A percentile compares a stretch with the other conserved stretches of the same genome.
These are phyloP conservation scores for Candida vaughaniae DNA, from an alignment of 805 yeast genomes.

Conservation along the genomic window DNA sequence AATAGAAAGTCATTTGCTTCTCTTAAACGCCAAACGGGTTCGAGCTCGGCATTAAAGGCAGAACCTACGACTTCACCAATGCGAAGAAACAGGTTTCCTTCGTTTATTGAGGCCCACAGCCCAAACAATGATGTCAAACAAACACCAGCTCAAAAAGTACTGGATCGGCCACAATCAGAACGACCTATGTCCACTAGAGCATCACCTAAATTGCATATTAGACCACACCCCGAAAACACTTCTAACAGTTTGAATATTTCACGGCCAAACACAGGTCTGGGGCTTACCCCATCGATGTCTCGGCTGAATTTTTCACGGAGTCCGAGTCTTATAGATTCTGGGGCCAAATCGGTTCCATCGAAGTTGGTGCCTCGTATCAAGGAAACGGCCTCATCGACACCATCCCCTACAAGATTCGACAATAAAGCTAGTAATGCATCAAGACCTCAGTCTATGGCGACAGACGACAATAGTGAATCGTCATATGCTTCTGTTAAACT, in stretches of 20 bases:
- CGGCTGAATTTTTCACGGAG: too few species aligned
- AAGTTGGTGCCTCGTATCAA: too few species aligned
- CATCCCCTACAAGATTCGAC: neutral
- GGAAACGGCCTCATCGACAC: neutral
- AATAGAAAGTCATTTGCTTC: constrained; percentile 10
- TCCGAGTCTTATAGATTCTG: too few species aligned
- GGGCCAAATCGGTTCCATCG: too few species aligned
- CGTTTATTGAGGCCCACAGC: constrained; percentile 9
- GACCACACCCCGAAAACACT: neutral
- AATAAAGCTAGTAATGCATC: too few species aligned
- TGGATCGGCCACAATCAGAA: too few species aligned
- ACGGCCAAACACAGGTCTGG: too few species aligned
- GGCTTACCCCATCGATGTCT: too few species aligned
- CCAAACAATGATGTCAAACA: too few species aligned
- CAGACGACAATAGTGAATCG: constrained; percentile 1
- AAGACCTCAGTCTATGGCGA: neutral
- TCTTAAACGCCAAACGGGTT: neutral
- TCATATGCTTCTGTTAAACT: constrained; percentile 3
- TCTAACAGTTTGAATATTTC: too few species aligned
- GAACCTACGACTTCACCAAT: constrained; percentile 10
- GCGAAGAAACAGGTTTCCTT: constrained; percentile 14
- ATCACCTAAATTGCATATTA: neutral
- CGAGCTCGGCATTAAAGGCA: neutral
- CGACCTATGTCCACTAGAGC: neutral
- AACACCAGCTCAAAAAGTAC: too few species aligned